These are phyloP conservation scores for Marasmius tenuissimus DNA, from an alignment of 1,284 basidiomycete genomes.

Conservation along the genomic window DNA sequence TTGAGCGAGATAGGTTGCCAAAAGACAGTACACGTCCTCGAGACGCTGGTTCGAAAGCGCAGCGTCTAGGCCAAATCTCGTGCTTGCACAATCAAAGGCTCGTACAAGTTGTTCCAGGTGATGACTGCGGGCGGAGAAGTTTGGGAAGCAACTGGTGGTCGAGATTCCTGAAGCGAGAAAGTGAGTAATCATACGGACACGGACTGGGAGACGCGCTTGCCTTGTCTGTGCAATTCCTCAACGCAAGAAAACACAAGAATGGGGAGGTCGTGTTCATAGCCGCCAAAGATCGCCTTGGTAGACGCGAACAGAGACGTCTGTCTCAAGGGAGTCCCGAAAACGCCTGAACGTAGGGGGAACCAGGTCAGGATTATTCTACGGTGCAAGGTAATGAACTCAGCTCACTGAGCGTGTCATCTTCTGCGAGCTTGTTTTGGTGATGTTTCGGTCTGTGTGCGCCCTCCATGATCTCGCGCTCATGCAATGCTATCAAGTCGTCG, in stretches of 20 bases:
- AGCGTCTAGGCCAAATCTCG: slow-evolving; percentile 31
- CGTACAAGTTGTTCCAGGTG: slow-evolving; percentile 33
- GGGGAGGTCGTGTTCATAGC: slow-evolving; percentile 54
- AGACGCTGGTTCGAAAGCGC: slow-evolving; percentile 52
- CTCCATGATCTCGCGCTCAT: slow-evolving; percentile 33
- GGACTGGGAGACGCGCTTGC: slow-evolving; percentile 27
- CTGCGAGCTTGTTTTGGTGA: slow-evolving; percentile 15
- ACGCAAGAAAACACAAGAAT: slow-evolving; percentile 55
- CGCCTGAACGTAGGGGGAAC: slow-evolving; percentile 27
- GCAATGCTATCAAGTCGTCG: slow-evolving; percentile 36
- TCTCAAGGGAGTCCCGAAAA: slow-evolving; percentile 49
- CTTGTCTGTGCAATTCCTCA: slow-evolving; percentile 60
- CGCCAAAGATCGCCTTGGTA: slow-evolving; percentile 44
- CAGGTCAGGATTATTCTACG: no score
- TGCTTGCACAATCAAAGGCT: slow-evolving; percentile 21
- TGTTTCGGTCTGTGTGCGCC: slow-evolving; percentile 19
- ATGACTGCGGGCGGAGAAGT: slow-evolving; percentile 11
- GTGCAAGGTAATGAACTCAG: not conserved
- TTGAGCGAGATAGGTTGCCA: slow-evolving; percentile 56
- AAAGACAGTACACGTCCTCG: slow-evolving; percentile 58
- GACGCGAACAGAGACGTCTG: slow-evolving; percentile 47
- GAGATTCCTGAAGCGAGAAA: slow-evolving; percentile 34
- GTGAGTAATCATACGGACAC: slow-evolving; percentile 42
- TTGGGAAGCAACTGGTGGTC: slow-evolving; percentile 22
- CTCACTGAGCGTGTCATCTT: slow-evolving; percentile 15